Conservation (phyloP, 164 flowering plant species). For the Stephania yunnanensis region DNA sequence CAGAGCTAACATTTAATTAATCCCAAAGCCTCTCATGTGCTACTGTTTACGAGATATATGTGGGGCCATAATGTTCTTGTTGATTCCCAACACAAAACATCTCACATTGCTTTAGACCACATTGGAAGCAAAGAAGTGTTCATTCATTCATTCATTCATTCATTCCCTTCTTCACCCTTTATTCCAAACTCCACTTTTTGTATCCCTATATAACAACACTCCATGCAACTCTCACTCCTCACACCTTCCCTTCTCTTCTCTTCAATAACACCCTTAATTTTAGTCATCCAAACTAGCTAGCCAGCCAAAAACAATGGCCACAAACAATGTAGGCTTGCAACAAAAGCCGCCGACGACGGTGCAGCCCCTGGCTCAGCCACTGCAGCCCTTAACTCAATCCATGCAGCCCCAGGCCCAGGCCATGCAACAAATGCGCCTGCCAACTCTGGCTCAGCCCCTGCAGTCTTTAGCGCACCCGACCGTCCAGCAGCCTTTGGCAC, state of each 20-base stretch:
- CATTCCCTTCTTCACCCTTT: constrained; percentile 12
- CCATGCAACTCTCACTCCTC: background rate
- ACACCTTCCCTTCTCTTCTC: background rate
- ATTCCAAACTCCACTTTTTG: background rate
- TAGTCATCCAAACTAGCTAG: background rate
- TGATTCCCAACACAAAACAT: background rate
- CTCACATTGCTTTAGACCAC: constrained; percentile 3
- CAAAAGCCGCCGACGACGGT: background rate
- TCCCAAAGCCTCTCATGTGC: background rate
- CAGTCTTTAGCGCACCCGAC: background rate
- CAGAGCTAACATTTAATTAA: background rate
- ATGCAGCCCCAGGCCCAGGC: background rate
- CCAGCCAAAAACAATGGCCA: background rate
- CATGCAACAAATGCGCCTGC: background rate
- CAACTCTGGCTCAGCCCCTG: background rate
- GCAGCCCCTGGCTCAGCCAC: background rate
- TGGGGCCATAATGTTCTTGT: background rate
- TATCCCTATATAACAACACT: constrained; percentile 4
- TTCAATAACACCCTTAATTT: background rate
- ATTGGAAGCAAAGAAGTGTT: constrained; percentile 17
- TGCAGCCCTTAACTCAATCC: background rate
- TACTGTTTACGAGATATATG: background rate
- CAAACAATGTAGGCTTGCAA: background rate
- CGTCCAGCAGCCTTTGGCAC: background rate
- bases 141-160: constrained; percentile 16